A percentile compares a stretch with the other conserved stretches of the same genome.
Evolutionary conservation across 2,329 filamentous ascomycete species (phyloP).

Genomic region (Pseudophaeomoniella oleicola): DNA sequence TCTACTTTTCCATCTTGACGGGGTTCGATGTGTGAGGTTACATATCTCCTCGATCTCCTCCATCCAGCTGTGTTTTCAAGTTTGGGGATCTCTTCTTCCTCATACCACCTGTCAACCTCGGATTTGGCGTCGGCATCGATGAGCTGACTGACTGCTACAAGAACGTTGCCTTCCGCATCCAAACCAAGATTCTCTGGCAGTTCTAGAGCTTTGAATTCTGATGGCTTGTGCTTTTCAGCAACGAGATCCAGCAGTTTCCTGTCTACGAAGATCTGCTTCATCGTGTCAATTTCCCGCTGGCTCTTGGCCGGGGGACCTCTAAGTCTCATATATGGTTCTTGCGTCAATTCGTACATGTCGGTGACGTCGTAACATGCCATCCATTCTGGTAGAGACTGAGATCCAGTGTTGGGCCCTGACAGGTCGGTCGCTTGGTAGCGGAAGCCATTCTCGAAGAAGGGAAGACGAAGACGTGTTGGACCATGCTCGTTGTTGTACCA

Average conservation of each 20-base stretch:
- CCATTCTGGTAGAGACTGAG: slow-evolving; percentile 43
- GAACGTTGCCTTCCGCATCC: slow-evolving; percentile 44
- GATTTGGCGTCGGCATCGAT: slow-evolving; percentile 39
- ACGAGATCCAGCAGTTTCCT: slow-evolving; percentile 57
- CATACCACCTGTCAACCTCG: slow-evolving; percentile 53
- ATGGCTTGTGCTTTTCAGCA: slow-evolving; percentile 35
- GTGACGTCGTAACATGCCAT: slow-evolving; percentile 72
- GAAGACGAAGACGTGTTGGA: slow-evolving; percentile 60
- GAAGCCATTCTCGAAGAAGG: slow-evolving; percentile 62
- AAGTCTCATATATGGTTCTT: slow-evolving; percentile 49
- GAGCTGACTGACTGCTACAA: slow-evolving; percentile 47
- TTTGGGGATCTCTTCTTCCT: slow-evolving; percentile 58
- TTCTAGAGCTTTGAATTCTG: slow-evolving; percentile 29
- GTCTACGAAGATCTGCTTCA: slow-evolving; percentile 53
- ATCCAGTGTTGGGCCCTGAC: slow-evolving; percentile 10
- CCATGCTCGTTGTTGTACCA: slow-evolving; percentile 95
- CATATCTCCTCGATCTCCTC: slow-evolving; percentile 58
- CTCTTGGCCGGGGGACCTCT: slow-evolving; percentile 35
- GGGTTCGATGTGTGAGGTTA: slow-evolving; percentile 49
- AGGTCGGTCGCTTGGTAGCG: slow-evolving; percentile 59
- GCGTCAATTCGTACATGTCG: slow-evolving; percentile 55
- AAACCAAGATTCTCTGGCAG: slow-evolving; percentile 46
- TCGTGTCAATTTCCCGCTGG: slow-evolving; percentile 44
- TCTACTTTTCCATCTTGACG: slow-evolving; percentile 34
- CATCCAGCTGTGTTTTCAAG: slow-evolving; percentile 63